Base-by-base conservation (phyloP, 2,329 filamentous ascomycete genomes). In the Aplosporella prunicola region DNA sequence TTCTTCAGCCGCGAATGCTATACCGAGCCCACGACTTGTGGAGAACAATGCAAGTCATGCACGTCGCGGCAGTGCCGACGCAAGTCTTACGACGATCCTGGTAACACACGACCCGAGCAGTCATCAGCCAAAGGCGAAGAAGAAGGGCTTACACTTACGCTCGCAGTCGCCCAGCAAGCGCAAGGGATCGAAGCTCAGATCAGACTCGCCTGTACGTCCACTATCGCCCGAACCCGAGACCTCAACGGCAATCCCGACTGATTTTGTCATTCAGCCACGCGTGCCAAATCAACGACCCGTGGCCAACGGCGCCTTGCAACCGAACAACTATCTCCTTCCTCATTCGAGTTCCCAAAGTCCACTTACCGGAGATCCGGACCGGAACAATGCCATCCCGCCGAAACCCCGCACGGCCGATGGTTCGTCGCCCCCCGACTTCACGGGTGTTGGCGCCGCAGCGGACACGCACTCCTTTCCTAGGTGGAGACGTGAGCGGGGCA, bases 71-170 rank as follows among this genome's bases (percentile, higher is more conserved):
- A 61, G 58, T 38, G 55, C 51, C 31, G 58, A 61, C 43, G 52
- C 58, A n/a, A 60, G 57, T 42, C 40, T 61, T 28, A 61, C 58
- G 14, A 55, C 57, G 3, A 60, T 61, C 35, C 45, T 60, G 14
- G 54, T 61, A 18, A 61, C 58, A n/a, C 53, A 59, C 26, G 52
- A 40, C 31, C 32, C 53, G 9, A 50, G 48, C n/a, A 56, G 55
- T 30, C 35, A 46, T 3, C 41, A 52, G 9, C 56, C 59, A 8
- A 41, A 44, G 14, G 28, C 46, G 18, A 42, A 42, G 39, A 39
- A 39, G 31, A 34, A 34, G 31, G 38, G 38, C 38, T 28, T 35
- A 28, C 38, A 32, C 32, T 35, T 40, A 35, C 38, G 38, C 25
- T 40, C 38, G 32, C 38, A 34, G 32, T 40, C 38, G 31, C 38